Conservation (phyloP, 345 rosid species). For the Euclidium syriacum region DNA sequence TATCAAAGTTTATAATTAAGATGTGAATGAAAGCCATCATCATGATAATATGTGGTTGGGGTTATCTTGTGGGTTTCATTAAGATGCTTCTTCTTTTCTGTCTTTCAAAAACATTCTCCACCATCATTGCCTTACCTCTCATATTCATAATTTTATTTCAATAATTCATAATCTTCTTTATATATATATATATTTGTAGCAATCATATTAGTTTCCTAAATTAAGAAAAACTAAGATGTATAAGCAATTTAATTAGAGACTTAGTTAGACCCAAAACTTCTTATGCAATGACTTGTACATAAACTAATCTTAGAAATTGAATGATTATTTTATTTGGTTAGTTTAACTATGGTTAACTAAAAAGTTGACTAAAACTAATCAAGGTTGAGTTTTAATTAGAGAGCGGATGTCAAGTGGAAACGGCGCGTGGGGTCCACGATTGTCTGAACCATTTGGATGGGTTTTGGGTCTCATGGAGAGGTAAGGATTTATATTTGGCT, state of each 20-base stretch:
- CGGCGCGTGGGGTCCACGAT: slow-evolving; percentile 37
- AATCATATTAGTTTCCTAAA: slow-evolving; percentile 1
- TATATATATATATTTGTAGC: not conserved
- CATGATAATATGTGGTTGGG: slow-evolving; percentile 38
- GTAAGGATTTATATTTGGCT: slow-evolving; percentile 21
- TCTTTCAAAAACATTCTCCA: slow-evolving; percentile 30
- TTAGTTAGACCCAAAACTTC: not conserved
- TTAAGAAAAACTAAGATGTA: not conserved
- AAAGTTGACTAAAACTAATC: slow-evolving; percentile 31
- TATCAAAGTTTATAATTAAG: slow-evolving; percentile 8
- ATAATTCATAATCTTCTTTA: not conserved
- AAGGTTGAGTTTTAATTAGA: slow-evolving; percentile 20
- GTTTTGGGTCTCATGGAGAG: slow-evolving; percentile 22
- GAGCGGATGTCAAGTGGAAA: slow-evolving; percentile 18
- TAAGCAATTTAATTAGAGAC: not conserved
- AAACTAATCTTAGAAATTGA: not conserved
- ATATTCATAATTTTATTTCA: not conserved
- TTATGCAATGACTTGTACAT: not conserved
- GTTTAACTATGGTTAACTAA: slow-evolving; percentile 27
- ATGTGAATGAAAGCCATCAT: slow-evolving; percentile 8
- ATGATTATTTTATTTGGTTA: not conserved
- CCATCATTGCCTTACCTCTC: slow-evolving; percentile 22
- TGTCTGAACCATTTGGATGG: slow-evolving; percentile 24
- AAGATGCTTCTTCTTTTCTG: slow-evolving; percentile 32
- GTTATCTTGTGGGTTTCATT: slow-evolving; percentile 35